Evolutionary conservation across 192 early-diverging fungal species (phyloP).

Genomic region (Anaeromyces robustus): DNA sequence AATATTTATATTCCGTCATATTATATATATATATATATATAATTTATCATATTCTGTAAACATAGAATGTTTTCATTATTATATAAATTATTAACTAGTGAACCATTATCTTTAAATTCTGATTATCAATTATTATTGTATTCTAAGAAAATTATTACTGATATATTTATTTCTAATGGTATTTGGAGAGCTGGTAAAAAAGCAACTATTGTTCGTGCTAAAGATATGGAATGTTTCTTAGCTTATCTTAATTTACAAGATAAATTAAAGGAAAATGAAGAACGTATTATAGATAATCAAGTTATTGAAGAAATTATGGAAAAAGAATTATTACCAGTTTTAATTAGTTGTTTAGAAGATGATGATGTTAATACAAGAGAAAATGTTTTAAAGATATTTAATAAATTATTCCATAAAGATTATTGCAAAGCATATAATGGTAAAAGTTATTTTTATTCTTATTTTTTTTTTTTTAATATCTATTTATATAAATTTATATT

Average conservation of each 20-base stretch:
- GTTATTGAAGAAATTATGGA: background rate
- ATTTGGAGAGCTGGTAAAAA: slow-evolving; percentile 31
- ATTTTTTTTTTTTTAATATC: no score
- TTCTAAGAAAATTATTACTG: slow-evolving; percentile 8
- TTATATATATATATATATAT: no score
- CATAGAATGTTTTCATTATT: slow-evolving; percentile 16
- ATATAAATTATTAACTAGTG: slow-evolving; percentile 6
- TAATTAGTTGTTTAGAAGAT: slow-evolving; percentile 23
- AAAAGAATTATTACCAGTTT: slow-evolving; percentile 9
- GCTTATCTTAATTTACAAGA: background rate
- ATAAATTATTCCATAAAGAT: slow-evolving; percentile 13
- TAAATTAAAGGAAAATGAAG: background rate
- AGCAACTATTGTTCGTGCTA: background rate
- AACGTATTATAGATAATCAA: background rate
- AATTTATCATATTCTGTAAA: no score
- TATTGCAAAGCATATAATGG: background rate
- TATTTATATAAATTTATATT: no score
- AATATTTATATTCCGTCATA: no score
- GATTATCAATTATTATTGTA: slow-evolving; percentile 4
- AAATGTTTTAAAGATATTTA: slow-evolving; percentile 9
- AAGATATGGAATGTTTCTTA: background rate
- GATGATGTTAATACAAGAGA: slow-evolving; percentile 14
- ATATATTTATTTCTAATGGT: slow-evolving; percentile 13
- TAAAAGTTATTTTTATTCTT: background rate
- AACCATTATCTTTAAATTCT: slow-evolving; percentile 13